phyloP scores from a whole-genome alignment of 306 rosid genomes.

The Citrullus amarus region DNA sequence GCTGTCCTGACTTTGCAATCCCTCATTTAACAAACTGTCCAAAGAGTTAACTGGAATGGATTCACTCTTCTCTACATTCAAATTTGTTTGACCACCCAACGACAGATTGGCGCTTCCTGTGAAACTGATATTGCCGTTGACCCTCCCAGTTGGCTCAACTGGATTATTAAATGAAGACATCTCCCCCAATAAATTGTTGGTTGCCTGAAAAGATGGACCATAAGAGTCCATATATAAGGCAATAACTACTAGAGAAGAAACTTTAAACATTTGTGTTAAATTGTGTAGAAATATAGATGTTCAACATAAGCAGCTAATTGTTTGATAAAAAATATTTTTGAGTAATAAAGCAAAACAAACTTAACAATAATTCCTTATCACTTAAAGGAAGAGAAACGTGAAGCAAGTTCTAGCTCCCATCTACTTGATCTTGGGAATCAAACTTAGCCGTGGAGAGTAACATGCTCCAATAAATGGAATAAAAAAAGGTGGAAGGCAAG shows the following conservation, averaged over 20 bases:
- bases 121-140: slow-evolving; percentile 23
- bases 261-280: background rate
- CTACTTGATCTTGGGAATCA: background rate
- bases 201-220: slow-evolving; percentile 36
- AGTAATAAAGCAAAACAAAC: background rate
- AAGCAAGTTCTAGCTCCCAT: background rate
- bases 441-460: background rate
- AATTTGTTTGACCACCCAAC: slow-evolving; percentile 28
- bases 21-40: slow-evolving; percentile 25
- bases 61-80: slow-evolving; percentile 25
- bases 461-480: background rate
- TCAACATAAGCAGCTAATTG: background rate
- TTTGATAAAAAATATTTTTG: background rate
- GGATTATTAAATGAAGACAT: slow-evolving; percentile 26
- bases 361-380: background rate
- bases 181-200: slow-evolving; percentile 26
- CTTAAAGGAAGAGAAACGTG: background rate
- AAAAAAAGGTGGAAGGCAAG: background rate
- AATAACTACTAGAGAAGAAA: background rate
- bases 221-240: background rate
- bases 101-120: slow-evolving; percentile 24
- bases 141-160: slow-evolving; percentile 25
- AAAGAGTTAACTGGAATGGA: slow-evolving; percentile 20
- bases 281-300: background rate
- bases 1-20: slow-evolving; percentile 76